These are phyloP conservation scores for Alternaria alternata DNA, from an alignment of 2,329 filamentous ascomycete genomes.

Conservation along the genomic window DNA sequence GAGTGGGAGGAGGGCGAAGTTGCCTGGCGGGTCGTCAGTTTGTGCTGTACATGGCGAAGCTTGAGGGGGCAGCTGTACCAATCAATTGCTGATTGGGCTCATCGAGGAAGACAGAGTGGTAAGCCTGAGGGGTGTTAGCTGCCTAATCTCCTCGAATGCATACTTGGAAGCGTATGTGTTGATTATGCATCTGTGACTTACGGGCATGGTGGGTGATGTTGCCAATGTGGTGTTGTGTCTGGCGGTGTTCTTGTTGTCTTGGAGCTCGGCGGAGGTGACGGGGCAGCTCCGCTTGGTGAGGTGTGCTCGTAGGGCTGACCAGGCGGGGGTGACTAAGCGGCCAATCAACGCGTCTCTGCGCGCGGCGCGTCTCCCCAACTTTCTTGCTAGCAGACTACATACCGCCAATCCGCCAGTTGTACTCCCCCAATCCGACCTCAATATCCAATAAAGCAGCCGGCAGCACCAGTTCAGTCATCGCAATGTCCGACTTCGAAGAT, in stretches of 20 bases:
- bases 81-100: constrained; percentile 74
- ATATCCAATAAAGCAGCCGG: neutral
- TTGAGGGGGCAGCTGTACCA: constrained; percentile 52
- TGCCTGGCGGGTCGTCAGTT: constrained; percentile 62
- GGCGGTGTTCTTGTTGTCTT: constrained; percentile 29
- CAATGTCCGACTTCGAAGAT: constrained; percentile 67
- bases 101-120: constrained; percentile 96
- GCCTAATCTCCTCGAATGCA: neutral
- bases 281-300: constrained; percentile 37
- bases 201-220: constrained; percentile 55
- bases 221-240: constrained; percentile 25
- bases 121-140: constrained; percentile 70
- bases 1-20: constrained; percentile 93
- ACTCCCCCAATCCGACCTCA: neutral
- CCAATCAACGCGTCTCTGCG: constrained; percentile 48
- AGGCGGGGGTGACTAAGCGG: constrained; percentile 41
- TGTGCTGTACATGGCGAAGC: neutral
- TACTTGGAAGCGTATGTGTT: neutral
- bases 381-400: neutral
- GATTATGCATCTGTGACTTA: constrained; percentile 37
- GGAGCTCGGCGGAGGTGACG: constrained; percentile 39
- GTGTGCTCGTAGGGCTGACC: constrained; percentile 47
- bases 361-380: constrained; percentile 26
- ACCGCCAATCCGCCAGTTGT: neutral
- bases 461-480: constrained; percentile 10